Evolutionary conservation across 192 early-diverging fungal species (phyloP), one percentile per base, ranked within the genome.

Genomic region (Spinellus fusiger): DNA sequence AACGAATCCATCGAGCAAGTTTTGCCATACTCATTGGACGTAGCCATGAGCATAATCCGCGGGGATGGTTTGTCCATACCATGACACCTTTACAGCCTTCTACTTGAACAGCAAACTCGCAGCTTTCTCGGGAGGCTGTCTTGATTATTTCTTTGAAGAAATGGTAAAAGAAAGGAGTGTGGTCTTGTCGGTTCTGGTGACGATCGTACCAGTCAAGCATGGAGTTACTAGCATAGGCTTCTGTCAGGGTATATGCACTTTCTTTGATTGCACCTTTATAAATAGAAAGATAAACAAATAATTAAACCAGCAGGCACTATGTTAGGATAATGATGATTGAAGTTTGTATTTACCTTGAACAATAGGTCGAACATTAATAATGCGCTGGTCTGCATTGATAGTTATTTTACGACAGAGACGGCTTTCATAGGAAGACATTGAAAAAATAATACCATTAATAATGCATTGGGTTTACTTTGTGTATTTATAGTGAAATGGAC

Each of bases 51-150:
- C 54, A 29, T n/a, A n/a, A n/a, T 10, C 64, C 64, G 3, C 35
- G 18, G 0, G 64, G n/a, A 22, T 46, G 29, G 18, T 50, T 73
- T 5, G 59, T 56, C 64, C 64, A 73, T n/a, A 66, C 37, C 15
- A 66, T 26, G 9, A 66, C 56, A 49, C 70, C 70, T 31, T 73
- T 73, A 35, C 63, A 73, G 0, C 64, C 70, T 16, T 73, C 70
- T 3, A 63, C 64, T 63, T 73, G 70, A 40, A 73, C 49, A 16
- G 62, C 65, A 38, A 62, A 73, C 12, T 73, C 70, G 5, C 61
- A 47, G 52, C 64, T 70, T 55, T 54, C 44, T n/a, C 59, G 46
- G 22, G 62, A 59, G 4, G 57, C 62, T 12, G 23, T 18, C 25
- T 70, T 60, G 15, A 70, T 37, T 16, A 64, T 51, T n/a, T 27